Evolutionary conservation across 2,329 filamentous ascomycete species (phyloP).

Genomic region (Chaetomium globosum): DNA sequence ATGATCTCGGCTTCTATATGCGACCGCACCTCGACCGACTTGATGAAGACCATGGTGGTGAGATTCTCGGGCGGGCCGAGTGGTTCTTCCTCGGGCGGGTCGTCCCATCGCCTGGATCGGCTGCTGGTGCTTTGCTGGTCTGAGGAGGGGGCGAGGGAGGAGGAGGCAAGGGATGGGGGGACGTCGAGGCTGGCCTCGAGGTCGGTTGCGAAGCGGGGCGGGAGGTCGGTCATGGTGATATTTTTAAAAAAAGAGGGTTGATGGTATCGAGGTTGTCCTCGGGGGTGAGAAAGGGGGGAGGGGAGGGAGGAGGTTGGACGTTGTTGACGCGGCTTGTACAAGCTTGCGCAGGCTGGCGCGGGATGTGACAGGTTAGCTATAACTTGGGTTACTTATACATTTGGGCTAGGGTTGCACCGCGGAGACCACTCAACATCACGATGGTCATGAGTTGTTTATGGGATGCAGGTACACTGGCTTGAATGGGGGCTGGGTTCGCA

Average conservation of each 20-base stretch:
- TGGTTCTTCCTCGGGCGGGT: conserved; percentile 32
- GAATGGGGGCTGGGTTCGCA: neutral
- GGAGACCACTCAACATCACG: neutral
- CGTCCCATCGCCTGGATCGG: conserved; percentile 32
- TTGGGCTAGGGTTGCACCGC: neutral
- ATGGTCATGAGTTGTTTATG: neutral
- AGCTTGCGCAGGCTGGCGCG: neutral
- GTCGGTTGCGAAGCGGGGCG: conserved; percentile 20
- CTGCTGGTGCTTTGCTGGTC: conserved; percentile 21
- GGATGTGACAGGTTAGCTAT: neutral
- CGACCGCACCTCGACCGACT: conserved; percentile 4
- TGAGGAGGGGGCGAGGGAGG: neutral
- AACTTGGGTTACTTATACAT: neutral
- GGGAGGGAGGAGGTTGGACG: neutral
- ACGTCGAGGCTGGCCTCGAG: conserved; percentile 19
- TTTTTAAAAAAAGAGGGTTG: neutral
- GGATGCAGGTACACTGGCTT: neutral
- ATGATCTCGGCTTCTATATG: conserved; percentile 19
- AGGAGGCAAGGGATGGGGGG: neutral
- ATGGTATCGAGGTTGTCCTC: neutral
- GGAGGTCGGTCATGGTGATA: conserved; percentile 18
- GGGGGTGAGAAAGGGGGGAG: neutral
- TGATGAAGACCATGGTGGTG: conserved; percentile 32
- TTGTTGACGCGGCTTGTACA: neutral
- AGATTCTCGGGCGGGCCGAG: conserved; percentile 19